Evolutionary conservation across 2,329 filamentous ascomycete genomes (phyloP).

Genomic region (Fusarium pininemorale): DNA sequence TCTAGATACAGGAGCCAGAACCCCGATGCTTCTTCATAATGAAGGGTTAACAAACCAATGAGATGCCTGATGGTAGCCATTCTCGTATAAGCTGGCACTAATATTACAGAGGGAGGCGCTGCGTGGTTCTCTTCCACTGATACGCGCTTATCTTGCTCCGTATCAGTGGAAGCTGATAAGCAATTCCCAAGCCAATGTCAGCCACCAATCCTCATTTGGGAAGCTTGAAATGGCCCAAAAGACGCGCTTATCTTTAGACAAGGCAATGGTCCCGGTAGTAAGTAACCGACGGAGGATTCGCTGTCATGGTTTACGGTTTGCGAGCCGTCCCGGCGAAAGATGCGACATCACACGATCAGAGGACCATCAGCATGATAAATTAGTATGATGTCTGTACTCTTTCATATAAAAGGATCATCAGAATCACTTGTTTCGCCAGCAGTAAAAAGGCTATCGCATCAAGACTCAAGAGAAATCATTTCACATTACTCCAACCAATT

Average conservation of each 20-base stretch:
- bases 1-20: neutral
- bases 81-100: neutral
- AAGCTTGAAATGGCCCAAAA: neutral
- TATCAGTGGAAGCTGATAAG: neutral
- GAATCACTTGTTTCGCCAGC: rapidly evolving
- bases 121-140: neutral
- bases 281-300: neutral
- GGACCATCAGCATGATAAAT: neutral
- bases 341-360: neutral
- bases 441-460: rapidly evolving
- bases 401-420: neutral
- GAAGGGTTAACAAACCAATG: neutral
- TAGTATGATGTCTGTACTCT: rapidly evolving
- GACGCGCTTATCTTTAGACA: neutral
- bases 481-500: neutral
- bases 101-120: neutral
- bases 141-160: neutral
- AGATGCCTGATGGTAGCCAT: neutral
- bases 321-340: rapidly evolving
- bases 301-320: neutral
- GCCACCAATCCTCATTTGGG: neutral
- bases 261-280: rapidly evolving
- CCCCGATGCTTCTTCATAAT: rapidly evolving
- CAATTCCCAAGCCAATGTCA: neutral
- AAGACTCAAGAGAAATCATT: neutral